Conservation (phyloP, 768 basidiomycete genomes). For the Lactarius psammicola region DNA sequence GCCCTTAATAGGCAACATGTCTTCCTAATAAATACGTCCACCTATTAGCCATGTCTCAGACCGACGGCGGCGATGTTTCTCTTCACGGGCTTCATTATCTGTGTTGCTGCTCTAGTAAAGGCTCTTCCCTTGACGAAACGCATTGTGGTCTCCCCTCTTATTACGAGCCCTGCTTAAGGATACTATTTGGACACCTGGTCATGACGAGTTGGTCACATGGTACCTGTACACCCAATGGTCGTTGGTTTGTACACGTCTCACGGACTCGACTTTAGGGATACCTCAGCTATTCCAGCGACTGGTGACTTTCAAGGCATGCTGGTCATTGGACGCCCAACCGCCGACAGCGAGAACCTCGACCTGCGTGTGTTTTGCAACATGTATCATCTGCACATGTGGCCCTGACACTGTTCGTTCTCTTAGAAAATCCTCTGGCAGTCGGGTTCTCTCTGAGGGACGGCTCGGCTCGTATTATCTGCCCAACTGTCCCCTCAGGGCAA, state of each 20-base stretch:
- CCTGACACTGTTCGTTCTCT: background rate
- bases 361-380: slow-evolving; percentile 41
- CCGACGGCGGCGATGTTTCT: slow-evolving; percentile 6
- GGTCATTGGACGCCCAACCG: slow-evolving; percentile 45
- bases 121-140: slow-evolving; percentile 24
- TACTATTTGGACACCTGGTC: slow-evolving; percentile 41
- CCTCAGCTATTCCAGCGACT: slow-evolving; percentile 40
- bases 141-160: slow-evolving; percentile 35
- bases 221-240: slow-evolving; percentile 18
- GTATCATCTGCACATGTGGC: too few relatives aligned
- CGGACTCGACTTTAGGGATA: slow-evolving; percentile 25
- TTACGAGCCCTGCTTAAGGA: slow-evolving; percentile 41
- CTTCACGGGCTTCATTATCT: slow-evolving; percentile 13
- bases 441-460: slow-evolving; percentile 44
- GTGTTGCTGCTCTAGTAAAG: slow-evolving; percentile 6
- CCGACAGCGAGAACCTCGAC: slow-evolving; percentile 44
- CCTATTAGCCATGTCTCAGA: background rate
- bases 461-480: slow-evolving; percentile 41
- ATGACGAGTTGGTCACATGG: slow-evolving; percentile 46
- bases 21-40: slow-evolving; percentile 2
- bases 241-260: background rate
- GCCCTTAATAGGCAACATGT: background rate
- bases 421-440: slow-evolving; percentile 46
- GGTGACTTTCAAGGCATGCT: slow-evolving; percentile 42
- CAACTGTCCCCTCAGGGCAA: slow-evolving; percentile 37